Percentiles rank a stretch among this genome's conserved stretches.
Evolutionary conservation across 495 filamentous ascomycete genomes (phyloP).

Genomic region (Neurospora sp.): DNA sequence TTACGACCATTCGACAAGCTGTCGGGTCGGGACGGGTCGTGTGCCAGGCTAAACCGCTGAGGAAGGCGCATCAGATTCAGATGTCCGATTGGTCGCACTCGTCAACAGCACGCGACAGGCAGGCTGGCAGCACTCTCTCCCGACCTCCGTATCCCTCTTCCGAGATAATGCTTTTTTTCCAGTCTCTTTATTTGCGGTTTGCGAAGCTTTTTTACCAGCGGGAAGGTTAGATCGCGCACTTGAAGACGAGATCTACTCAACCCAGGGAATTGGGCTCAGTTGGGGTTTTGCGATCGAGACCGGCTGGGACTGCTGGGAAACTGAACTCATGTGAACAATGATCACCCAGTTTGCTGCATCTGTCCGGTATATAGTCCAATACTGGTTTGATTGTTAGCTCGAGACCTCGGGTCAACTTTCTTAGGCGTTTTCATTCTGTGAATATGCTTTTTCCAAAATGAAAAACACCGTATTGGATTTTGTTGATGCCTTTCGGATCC

Average conservation of each 20-base stretch:
- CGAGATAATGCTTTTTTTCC: background rate
- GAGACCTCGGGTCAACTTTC: no score
- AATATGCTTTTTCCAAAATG: no score
- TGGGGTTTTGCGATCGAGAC: background rate
- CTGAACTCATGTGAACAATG: background rate
- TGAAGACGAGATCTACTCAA: background rate
- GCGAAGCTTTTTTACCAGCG: background rate
- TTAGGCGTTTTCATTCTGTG: no score
- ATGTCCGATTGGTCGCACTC: background rate
- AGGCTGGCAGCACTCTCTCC: background rate
- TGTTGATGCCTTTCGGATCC: no score
- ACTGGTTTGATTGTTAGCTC: no score
- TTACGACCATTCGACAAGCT: no score
- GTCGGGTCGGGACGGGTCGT: background rate
- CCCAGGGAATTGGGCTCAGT: background rate
- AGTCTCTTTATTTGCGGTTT: background rate
- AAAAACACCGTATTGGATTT: no score
- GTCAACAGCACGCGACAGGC: background rate
- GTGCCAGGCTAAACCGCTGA: background rate
- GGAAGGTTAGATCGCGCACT: background rate
- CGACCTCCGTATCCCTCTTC: background rate
- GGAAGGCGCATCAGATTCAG: background rate
- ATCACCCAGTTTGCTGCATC: background rate
- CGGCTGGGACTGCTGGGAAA: background rate
- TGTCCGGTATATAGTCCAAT: background rate